Evolutionary conservation across 352 stramenopile species (phyloP), one percentile per base, ranked within the genome.

Genomic region (Globisporangium spiculum): DNA sequence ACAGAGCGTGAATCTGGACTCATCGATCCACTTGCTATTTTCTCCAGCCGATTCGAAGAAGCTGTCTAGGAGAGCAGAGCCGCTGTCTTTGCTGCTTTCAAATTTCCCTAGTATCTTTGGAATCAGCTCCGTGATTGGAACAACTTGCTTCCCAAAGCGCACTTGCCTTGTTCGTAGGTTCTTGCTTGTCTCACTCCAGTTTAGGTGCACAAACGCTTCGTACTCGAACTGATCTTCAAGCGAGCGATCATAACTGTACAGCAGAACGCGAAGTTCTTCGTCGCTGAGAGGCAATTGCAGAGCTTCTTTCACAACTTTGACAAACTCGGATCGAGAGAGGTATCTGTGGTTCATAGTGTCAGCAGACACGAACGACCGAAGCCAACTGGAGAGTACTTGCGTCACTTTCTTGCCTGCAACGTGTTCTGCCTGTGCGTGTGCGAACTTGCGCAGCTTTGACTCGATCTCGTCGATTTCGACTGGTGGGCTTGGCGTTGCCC

Each of bases 161-260:
- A 72, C 57, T 63, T 69, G 56, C 38, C 80, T 79, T 6, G 67
- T 57, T 7, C 18, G 38, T 44, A 56, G 50, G 10, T 62, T 22
- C 14, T 75, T 70, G 20, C 52, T 71, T 34, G 69, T 69, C 58
- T 85, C 75, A 9, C 67, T 79, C 81, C 79, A 90, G 59, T 89
- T 83, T 55, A 93, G 74, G 24, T 79, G 77, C 4, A 90, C 60
- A 61, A 93, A 93, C 8, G 69, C 59, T 26, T 36, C 48, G 34
- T 72, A 84, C 61, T 90, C 73, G 3, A 93, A 73, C 63, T 76
- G 48, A 55, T 93, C 83, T 20, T 78, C 71, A 8, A 89, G 62
- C 4, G 79, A 46, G 9, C 70, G 77, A 44, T 92, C 86, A 20
- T 92, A 90, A 4, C 71, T 79, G 56, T 84, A 82, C 1, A 93